Base-by-base conservation (phyloP, 2,329 filamentous ascomycete species). In the Cyphellophora europaea region DNA sequence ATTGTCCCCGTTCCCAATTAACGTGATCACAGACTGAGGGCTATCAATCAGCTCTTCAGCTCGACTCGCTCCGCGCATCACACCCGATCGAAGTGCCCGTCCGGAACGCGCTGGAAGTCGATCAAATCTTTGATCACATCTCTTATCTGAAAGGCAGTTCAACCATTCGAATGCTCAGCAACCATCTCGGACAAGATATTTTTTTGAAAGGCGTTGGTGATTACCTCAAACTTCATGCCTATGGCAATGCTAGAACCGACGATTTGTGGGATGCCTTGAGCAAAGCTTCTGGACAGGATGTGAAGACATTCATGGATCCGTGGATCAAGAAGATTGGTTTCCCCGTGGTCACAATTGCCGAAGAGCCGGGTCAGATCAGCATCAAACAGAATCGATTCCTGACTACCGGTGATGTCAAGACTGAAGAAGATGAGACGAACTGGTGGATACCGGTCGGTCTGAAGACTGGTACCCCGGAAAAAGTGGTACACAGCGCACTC, bases 301-400 rank as follows among this genome's bases (percentile, higher is more conserved):
- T 98, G 21, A 79, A 80, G 46, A 69, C 70, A 32, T 81, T 96
- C 53, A 98, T 98, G 88, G 73, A 85, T 47, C 79, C 82, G 12
- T 98, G 91, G 91, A 94, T 96, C 53, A 78, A 81, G 50, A 91
- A 89, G 64, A 93, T 96, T 47, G 91, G 91, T 2, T 93, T 94
- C 61, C 91, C 91, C 0, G 79, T 96, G 11, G 63, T 98, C 13
- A 93, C 83, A 2, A 74, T 96, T 11, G 72, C 80, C 14, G 91
- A 96, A 61, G 78, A 89, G 56, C 75, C 79, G 38, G 82, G 82
- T 11, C 80, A 89, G 56, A 82, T 96, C 50, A 77, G 74, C 28
- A 65, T 96, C 41, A 80, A 79, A 54, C 91, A 98, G 59, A 81
- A 77, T 33, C 81, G 91, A 38, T 98, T 95, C 72, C 69, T 98